A percentile compares a stretch with the other conserved stretches of the same genome.
Evolutionary conservation across 2,329 filamentous ascomycete species (phyloP).

Genomic region (Diaporthe longicolla): DNA sequence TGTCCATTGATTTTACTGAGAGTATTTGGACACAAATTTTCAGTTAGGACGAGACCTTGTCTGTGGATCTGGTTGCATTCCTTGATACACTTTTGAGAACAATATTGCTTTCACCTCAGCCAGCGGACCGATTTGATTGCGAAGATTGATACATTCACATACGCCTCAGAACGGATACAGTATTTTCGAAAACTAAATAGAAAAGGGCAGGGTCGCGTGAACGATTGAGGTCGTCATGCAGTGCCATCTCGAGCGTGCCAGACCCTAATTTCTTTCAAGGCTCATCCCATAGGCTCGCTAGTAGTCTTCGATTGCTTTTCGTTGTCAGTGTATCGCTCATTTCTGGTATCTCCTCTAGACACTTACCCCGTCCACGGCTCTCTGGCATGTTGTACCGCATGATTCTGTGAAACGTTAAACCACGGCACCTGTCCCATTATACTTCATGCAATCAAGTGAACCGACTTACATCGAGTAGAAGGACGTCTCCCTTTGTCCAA

Average conservation of each 20-base stretch:
- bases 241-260: neutral
- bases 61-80: too few relatives aligned
- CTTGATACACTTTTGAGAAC: too few relatives aligned
- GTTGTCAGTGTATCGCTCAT: neutral
- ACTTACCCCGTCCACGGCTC: neutral
- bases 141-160: too few relatives aligned
- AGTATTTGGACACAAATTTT: too few relatives aligned
- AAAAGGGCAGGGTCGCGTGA: too few relatives aligned
- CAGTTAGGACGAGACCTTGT: too few relatives aligned
- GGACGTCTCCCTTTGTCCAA: constrained; percentile 1
- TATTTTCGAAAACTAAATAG: too few relatives aligned
- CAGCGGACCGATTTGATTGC: too few relatives aligned
- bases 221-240: neutral
- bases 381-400: constrained; percentile 6
- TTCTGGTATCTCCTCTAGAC: fast-evolving
- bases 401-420: neutral
- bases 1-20: too few relatives aligned
- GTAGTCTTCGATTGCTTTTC: neutral
- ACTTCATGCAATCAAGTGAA: neutral
- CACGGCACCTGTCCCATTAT: too few relatives aligned
- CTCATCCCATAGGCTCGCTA: constrained; percentile 6
- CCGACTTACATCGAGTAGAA: neutral
- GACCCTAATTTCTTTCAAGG: neutral
- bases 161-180: too few relatives aligned
- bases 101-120: too few relatives aligned